Base-by-base conservation (phyloP, 2,329 filamentous ascomycete species). In the Albifimbria verrucaria region DNA sequence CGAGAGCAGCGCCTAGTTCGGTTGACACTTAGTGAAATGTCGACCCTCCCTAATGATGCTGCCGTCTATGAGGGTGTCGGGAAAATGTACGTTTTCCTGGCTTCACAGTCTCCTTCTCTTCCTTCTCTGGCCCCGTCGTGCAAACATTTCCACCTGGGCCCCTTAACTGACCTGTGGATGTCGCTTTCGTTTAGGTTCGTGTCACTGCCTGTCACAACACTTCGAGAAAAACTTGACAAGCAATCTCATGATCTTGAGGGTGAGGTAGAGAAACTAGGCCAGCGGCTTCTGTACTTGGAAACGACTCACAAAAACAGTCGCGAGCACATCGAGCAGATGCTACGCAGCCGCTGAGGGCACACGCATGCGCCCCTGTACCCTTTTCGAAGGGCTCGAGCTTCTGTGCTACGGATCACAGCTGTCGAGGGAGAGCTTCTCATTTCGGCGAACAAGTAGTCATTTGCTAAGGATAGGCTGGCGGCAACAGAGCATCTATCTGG, bases 291-390 rank as follows among this genome's bases (percentile, higher is more conserved):
- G 62, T 97, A 97, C 67, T 79, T 97, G 44, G 93, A 97, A 76
- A 96, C 91, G 53, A 97, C 94, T 48, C 89, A 91, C 68, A 92
- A 95, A 77, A 99, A 97, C 67, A 96, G 92, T 72, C 86, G 88
- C 62, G 86, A 92, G 60, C 91, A 96, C 66, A 88, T 97, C 61
- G 88, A 96, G 68, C 88, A 92, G 71, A 93, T 97, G 68, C 81
- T 97, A 24, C 61, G 65, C 26, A 32, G 26, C 26, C 26, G 26
- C 26, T 32, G 15, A 32, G 26, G 7, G 9, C 9, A 32, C 9
- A 32, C n/a, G 26, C 9, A 32, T 15, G 26, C 26, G 26, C 9
- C 9, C 7, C 26, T n/a, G n/a, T n/a, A n/a, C n/a, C n/a, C n/a
- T n/a, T n/a, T n/a, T n/a, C n/a, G n/a, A n/a, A n/a, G n/a, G n/a